phyloP scores from a whole-genome alignment of 2,329 filamentous ascomycete species.

The Bipolaris cookei region DNA sequence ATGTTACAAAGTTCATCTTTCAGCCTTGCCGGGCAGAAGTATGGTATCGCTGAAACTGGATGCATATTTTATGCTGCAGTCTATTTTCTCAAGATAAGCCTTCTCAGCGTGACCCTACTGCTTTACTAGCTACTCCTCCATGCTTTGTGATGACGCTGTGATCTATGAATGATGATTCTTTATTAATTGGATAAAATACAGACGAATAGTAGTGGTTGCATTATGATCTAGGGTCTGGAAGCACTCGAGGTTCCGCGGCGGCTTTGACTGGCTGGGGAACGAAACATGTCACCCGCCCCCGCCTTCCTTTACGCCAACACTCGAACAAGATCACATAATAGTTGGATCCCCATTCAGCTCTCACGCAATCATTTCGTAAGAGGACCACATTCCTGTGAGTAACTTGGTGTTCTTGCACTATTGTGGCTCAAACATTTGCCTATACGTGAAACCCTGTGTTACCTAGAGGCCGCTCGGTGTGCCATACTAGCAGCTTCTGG shows the following conservation, averaged over 20 bases:
- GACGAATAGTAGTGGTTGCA: not conserved
- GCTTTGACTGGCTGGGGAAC: not conserved
- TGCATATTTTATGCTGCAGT: no score
- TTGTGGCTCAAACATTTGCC: not conserved
- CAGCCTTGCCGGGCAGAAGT: not conserved
- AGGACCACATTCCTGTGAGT: not conserved
- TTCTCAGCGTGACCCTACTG: not conserved
- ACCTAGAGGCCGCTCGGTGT: not conserved
- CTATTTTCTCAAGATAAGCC: not conserved
- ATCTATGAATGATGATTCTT: not conserved
- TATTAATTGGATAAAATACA: not conserved
- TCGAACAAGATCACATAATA: not conserved
- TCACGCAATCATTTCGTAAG: not conserved
- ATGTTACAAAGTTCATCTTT: not conserved
- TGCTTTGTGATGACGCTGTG: not conserved
- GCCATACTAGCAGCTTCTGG: not conserved
- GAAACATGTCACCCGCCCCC: not conserved
- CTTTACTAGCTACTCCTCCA: not conserved
- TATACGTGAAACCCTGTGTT: not conserved
- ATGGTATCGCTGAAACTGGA: no score
- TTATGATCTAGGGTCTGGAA: not conserved
- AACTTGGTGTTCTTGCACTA: not conserved
- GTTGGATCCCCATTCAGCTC: not conserved
- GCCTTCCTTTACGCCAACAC: not conserved
- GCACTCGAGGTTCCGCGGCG: not conserved